phyloP scores from a whole-genome alignment of 257 asterid genomes.

The Fraxinus quadrangulata region DNA sequence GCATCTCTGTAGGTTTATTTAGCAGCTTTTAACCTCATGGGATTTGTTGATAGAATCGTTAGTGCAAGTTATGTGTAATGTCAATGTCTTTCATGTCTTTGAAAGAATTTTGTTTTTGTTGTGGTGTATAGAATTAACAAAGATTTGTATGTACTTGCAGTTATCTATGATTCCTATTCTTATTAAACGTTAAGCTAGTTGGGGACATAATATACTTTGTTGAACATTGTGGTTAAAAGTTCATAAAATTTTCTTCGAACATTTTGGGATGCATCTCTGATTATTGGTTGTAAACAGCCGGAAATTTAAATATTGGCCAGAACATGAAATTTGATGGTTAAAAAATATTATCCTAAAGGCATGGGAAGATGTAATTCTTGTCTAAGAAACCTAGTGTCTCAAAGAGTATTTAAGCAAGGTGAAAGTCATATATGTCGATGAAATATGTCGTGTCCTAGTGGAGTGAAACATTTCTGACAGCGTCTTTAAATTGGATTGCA shows the following conservation, averaged over 20 bases:
- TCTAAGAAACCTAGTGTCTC: not conserved
- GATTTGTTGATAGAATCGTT: not conserved
- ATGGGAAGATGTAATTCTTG: not conserved
- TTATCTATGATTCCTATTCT: not conserved
- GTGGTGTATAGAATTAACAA: not conserved
- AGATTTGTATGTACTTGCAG: not conserved
- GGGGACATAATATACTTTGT: not conserved
- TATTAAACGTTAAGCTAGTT: not conserved
- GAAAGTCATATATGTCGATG: not conserved
- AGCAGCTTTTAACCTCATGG: not conserved
- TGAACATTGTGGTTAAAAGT: not conserved
- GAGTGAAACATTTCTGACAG: not conserved
- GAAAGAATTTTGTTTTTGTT: not conserved
- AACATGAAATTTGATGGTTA: not conserved
- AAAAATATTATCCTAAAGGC: not conserved
- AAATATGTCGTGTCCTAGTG: not conserved
- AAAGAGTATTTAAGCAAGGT: not conserved
- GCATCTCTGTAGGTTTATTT: not conserved
- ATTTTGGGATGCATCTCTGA: not conserved
- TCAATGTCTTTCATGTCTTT: not conserved
- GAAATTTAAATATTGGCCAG: not conserved
- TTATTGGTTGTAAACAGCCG: not conserved
- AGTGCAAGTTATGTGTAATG: not conserved
- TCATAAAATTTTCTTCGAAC: not conserved
- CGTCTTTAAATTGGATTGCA: not conserved